A percentile compares a stretch with the other conserved stretches of the same genome.
phyloP scores from a whole-genome alignment of 495 filamentous ascomycete species.

The Aspergillus mulundensis region DNA sequence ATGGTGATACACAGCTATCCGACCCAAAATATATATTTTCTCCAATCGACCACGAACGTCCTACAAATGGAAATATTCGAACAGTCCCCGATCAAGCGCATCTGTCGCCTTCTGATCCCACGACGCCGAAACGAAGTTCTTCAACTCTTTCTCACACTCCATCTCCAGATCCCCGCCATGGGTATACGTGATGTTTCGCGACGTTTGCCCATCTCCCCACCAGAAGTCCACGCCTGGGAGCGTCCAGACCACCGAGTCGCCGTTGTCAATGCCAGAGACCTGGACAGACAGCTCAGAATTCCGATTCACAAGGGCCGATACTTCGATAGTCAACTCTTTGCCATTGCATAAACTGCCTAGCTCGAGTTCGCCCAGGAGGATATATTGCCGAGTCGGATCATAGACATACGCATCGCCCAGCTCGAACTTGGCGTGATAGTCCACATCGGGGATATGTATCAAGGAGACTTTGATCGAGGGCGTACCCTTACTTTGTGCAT shows the following conservation, averaged over 20 bases:
- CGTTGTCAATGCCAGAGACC: background rate
- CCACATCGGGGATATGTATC: background rate
- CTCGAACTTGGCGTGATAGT: constrained; percentile 1
- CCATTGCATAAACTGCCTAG: background rate
- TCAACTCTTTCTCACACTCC: too few relatives aligned
- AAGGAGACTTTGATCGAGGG: background rate
- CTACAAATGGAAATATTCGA: too few relatives aligned
- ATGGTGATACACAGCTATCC: too few relatives aligned
- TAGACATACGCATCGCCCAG: background rate
- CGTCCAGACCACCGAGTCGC: background rate
- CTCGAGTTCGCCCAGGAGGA: background rate
- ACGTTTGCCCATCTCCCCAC: background rate
- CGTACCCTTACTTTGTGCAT: background rate
- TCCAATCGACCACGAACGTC: too few relatives aligned
- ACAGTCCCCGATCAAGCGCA: too few relatives aligned
- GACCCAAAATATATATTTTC: too few relatives aligned
- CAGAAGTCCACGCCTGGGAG: background rate
- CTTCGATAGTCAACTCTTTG: background rate
- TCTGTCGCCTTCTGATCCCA: too few relatives aligned
- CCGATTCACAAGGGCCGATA: background rate
- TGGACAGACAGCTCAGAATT: background rate
- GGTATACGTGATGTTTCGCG: background rate
- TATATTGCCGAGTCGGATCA: background rate
- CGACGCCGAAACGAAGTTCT: too few relatives aligned
- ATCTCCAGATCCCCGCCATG: too few relatives aligned